These are phyloP conservation scores for Saprolegnia diclina DNA, from an alignment of 352 stramenopile species.

Conservation along the genomic window DNA sequence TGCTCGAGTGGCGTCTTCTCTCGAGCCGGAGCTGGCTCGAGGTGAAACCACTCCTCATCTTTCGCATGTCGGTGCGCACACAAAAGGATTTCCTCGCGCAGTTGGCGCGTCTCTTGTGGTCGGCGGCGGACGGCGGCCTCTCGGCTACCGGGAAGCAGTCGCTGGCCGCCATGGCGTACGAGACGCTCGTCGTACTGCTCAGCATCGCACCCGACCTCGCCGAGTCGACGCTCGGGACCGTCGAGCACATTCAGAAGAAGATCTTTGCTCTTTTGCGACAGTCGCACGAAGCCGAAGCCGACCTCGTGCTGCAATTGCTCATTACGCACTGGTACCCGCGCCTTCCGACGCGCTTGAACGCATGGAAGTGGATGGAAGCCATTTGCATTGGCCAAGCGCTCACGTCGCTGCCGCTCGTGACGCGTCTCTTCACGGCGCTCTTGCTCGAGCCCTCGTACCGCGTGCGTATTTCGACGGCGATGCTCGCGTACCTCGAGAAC, in stretches of 20 bases:
- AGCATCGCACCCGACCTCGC: neutral
- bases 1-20: constrained; percentile 5
- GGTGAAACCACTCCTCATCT: neutral
- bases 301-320: constrained; percentile 18
- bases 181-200: constrained; percentile 1
- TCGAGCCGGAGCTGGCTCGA: constrained; percentile 17
- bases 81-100: constrained; percentile 14
- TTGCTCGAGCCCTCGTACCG: neutral
- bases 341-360: constrained; percentile 3
- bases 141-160: neutral
- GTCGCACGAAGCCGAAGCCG: constrained; percentile 3
- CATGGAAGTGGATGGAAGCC: constrained; percentile 22
- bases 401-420: constrained; percentile 18
- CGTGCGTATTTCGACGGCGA: neutral
- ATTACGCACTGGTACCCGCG: neutral
- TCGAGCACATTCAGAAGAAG: constrained; percentile 19
- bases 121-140: neutral
- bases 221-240: neutral
- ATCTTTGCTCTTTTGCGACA: constrained; percentile 18
- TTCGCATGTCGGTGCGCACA: constrained; percentile 22
- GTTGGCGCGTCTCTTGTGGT: constrained; percentile 12
- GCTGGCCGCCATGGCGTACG: constrained; percentile 12
- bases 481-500: neutral
- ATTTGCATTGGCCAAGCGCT: constrained; percentile 13
- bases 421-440: neutral